Conservation (phyloP, 78 protist genomes). For the slime mould (Dictyostelium discoideum) region DNA sequence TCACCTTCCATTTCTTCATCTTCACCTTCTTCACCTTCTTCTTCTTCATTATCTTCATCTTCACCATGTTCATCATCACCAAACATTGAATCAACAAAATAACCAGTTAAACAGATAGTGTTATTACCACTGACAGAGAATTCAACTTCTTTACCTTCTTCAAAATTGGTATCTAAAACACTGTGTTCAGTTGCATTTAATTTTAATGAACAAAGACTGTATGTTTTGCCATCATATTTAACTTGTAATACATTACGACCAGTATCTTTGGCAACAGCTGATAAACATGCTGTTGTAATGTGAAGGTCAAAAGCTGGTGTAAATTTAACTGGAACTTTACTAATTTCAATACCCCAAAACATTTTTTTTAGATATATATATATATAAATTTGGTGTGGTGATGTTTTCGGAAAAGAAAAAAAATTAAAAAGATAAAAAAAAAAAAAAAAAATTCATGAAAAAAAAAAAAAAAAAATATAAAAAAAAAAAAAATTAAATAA, state of each 20-base stretch:
- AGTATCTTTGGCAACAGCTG: conserved; percentile 16
- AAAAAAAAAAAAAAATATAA: no score
- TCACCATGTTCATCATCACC: conserved; percentile 29
- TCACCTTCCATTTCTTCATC: conserved; percentile 25
- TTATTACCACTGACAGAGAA: conserved; percentile 50
- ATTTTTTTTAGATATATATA: not conserved
- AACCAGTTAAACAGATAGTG: conserved; percentile 71
- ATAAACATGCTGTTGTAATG: conserved; percentile 56
- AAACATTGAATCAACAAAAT: conserved; percentile 46
- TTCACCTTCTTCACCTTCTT: not conserved
- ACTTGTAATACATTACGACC: conserved; percentile 64
- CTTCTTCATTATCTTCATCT: not conserved
- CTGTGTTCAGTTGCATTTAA: conserved; percentile 2
- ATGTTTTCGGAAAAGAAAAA: not conserved
- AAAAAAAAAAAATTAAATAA: no score
- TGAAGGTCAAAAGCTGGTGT: conserved; percentile 59
- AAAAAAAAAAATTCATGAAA: no score
- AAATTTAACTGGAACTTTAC: not conserved
- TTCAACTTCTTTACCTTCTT: conserved; percentile 50
- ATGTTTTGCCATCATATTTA: conserved; percentile 32
- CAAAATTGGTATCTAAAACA: conserved; percentile 33
- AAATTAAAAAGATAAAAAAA: not conserved
- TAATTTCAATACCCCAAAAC: conserved; percentile 70
- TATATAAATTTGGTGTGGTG: not conserved
- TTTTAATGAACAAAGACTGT: conserved; percentile 36